Percentiles rank a stretch among this genome's conserved stretches.
Evolutionary conservation across 179 eudicot species (phyloP).

Genomic region (Nepenthes alata): DNA sequence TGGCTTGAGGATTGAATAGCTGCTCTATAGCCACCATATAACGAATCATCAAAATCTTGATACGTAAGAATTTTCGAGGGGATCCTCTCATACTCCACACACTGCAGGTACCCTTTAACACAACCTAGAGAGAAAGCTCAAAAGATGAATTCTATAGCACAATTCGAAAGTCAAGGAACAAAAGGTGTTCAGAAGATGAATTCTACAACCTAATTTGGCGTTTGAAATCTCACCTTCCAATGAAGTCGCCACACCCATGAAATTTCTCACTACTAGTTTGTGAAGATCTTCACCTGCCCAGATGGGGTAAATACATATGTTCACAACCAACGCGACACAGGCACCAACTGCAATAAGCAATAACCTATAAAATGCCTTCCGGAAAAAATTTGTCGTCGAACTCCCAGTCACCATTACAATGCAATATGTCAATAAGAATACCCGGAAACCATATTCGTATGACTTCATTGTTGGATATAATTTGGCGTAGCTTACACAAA

Average conservation of each 20-base stretch:
- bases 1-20: constrained; percentile 44
- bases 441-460: constrained; percentile 54
- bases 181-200: too few species aligned
- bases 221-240: constrained; percentile 46
- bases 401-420: constrained; percentile 44
- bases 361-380: constrained; percentile 53
- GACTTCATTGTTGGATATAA: constrained; percentile 34
- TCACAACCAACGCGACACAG: constrained; percentile 45
- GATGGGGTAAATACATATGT: constrained; percentile 60
- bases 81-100: constrained; percentile 38
- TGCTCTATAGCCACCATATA: constrained; percentile 47
- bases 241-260: constrained; percentile 67
- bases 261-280: constrained; percentile 70
- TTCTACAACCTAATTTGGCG: not conserved
- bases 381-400: constrained; percentile 31
- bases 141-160: not conserved
- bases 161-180: too few species aligned
- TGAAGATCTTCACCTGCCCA: constrained; percentile 97
- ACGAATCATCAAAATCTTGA: constrained; percentile 49
- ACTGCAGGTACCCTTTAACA: constrained; percentile 44
- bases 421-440: constrained; percentile 45
- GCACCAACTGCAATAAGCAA: constrained; percentile 75
- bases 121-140: constrained; percentile 25
- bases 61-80: constrained; percentile 51
- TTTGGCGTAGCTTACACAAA: constrained; percentile 30